These are phyloP conservation scores for Taxillus chinensis DNA, from an alignment of 164 flowering plant genomes.

Conservation along the genomic window DNA sequence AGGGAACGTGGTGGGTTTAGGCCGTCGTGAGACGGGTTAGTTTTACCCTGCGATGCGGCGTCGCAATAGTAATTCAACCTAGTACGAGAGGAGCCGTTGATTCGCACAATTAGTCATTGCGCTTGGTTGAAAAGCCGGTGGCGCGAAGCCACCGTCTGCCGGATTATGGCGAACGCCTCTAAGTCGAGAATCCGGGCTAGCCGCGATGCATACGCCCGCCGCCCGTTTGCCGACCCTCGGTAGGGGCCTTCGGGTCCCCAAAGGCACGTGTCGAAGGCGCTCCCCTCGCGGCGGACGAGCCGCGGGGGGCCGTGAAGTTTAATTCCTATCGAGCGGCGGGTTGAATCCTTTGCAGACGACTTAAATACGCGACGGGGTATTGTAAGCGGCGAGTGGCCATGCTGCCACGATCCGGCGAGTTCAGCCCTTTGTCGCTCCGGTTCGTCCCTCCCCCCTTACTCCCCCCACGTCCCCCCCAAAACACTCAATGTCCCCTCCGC, in stretches of 20 bases:
- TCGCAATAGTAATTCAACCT: slow-evolving; percentile 1
- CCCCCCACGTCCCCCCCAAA: too few species aligned
- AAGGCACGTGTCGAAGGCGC: slow-evolving; percentile 1
- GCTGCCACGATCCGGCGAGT: too few species aligned
- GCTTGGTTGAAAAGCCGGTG: slow-evolving; percentile 1
- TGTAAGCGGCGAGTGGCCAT: too few species aligned
- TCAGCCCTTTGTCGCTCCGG: too few species aligned
- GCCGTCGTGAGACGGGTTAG: slow-evolving; percentile 1
- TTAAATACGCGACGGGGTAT: too few species aligned
- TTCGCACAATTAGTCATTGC: too few species aligned
- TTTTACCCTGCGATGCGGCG: neutral
- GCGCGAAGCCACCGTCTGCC: neutral
- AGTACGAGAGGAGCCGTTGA: slow-evolving; percentile 1
- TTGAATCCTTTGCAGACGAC: too few species aligned
- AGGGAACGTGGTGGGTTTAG: too few species aligned
- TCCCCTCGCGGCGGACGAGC: neutral
- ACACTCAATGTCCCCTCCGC: too few species aligned
- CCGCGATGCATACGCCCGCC: neutral
- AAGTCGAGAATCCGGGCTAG: neutral
- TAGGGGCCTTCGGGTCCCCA: neutral
- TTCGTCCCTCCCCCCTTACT: too few species aligned
- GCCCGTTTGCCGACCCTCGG: neutral
- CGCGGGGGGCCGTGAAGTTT: too few species aligned
- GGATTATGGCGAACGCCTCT: slow-evolving; percentile 1
- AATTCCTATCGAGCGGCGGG: too few species aligned